Evolutionary conservation across 2,329 filamentous ascomycete species (phyloP).

Genomic region (Hypomyces rosellus): DNA sequence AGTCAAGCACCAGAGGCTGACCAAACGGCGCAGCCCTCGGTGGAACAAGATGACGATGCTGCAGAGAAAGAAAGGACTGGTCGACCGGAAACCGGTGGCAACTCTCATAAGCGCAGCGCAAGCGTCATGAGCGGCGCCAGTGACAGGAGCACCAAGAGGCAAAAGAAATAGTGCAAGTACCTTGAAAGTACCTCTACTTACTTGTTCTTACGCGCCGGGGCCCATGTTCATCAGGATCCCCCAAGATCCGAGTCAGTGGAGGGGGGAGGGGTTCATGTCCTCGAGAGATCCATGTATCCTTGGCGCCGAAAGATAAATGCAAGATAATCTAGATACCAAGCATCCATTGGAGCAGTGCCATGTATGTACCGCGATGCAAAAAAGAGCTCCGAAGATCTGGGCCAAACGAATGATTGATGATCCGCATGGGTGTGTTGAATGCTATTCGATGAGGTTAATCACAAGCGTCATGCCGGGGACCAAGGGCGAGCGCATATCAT

Average conservation of each 20-base stretch:
- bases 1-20: slow-evolving; percentile 3
- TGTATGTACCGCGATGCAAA: background rate
- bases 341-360: background rate
- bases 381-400: too few species aligned
- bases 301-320: background rate
- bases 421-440: too few species aligned
- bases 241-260: background rate
- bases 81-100: slow-evolving; percentile 34
- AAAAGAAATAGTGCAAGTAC: slow-evolving; percentile 40
- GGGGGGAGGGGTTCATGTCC: too few species aligned
- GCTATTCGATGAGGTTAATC: too few species aligned
- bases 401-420: too few species aligned
- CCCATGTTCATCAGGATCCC: background rate
- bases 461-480: too few species aligned
- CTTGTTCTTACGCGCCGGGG: slow-evolving; percentile 12
- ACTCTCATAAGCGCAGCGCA: slow-evolving; percentile 68
- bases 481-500: too few species aligned
- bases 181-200: slow-evolving; percentile 19
- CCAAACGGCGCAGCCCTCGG: slow-evolving; percentile 13
- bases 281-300: background rate
- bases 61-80: slow-evolving; percentile 23
- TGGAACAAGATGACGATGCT: slow-evolving; percentile 24
- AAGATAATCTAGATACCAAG: slow-evolving; percentile 6
- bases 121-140: slow-evolving; percentile 69
- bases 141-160: slow-evolving; percentile 54